Percentiles rank a stretch among this genome's conserved stretches.
Evolutionary conservation across 106 monocot species (phyloP).

Genomic region (Platanthera guangdongensis): DNA sequence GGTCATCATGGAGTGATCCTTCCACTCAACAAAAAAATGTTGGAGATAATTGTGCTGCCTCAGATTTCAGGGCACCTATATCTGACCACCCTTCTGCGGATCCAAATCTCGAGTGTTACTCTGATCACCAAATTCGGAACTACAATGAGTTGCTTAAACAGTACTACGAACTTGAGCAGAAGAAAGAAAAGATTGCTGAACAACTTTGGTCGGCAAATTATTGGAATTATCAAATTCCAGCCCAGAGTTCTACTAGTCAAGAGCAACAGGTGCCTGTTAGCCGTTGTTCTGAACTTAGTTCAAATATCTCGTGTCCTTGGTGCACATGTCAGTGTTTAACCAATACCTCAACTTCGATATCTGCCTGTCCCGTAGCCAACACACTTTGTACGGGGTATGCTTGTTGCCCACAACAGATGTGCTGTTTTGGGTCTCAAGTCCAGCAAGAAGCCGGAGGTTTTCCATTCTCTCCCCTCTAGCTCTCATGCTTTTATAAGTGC

Average conservation of each 20-base stretch:
- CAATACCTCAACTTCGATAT: constrained; percentile 9
- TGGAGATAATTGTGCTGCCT: neutral
- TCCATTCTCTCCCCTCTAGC: neutral
- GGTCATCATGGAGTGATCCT: constrained; percentile 2
- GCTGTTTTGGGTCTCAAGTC: constrained; percentile 13
- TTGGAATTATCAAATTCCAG: constrained; percentile 30
- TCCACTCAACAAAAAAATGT: constrained; percentile 18
- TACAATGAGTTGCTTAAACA: constrained; percentile 40
- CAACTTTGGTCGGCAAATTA: constrained; percentile 47
- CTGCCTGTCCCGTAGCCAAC: constrained; percentile 10
- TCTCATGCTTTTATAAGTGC: neutral
- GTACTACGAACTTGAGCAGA: constrained; percentile 67
- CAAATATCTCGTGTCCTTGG: constrained; percentile 13
- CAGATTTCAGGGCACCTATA: constrained; percentile 11
- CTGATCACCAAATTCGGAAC: constrained; percentile 22
- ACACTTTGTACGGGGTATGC: constrained; percentile 10
- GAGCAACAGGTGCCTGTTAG: constrained; percentile 14
- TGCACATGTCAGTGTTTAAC: constrained; percentile 23
- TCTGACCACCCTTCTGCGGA: neutral
- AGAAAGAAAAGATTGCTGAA: constrained; percentile 42
- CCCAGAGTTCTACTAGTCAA: constrained; percentile 11
- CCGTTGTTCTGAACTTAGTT: constrained; percentile 9
- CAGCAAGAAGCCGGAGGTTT: constrained; percentile 14
- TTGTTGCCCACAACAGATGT: constrained; percentile 14
- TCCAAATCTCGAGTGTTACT: constrained; percentile 6